Evolutionary conservation across 2,329 filamentous ascomycete genomes (phyloP), one percentile per base, ranked within the genome.

Genomic region (Talaromyces sp.): DNA sequence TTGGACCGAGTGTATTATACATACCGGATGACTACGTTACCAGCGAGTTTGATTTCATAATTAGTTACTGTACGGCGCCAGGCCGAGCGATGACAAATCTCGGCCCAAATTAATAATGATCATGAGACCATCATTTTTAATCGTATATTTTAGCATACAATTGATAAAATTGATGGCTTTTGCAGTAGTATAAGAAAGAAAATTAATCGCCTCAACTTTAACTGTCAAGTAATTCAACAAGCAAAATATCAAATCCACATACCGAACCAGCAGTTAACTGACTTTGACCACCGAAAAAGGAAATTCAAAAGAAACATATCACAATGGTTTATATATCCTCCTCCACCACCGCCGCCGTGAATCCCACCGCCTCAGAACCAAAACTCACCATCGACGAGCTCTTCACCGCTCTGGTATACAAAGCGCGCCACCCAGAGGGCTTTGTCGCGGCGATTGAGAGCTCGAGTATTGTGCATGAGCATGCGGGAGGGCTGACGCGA

Each of bases 401-500:
- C 62, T 81, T 78, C 77, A 67, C 70, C 5, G 79, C 78, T 14
- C 72, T 82, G 13, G 74, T 79, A 61, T 71, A 74, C 62, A 81
- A 81, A 67, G 76, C 80, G 63, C 75, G 76, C 4, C 70, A 72
- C 60, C 76, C 78, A 6, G 70, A 80, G 49, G 76, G 78, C 58
- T 82, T 81, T 63, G 77, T 81, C 0, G 72, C 76, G 0, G 71
- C 76, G 2, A 81, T 81, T 60, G 65, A 66, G 11, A 66, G 61
- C n/a, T 78, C 75, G 63, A 68, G 73, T 27, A 76, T 81, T 0
- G 51, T 80, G 0, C 64, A 69, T 17, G 79, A 80, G 43, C 69
- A 73, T 19, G 79, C 80, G 35, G 69, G 72, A 19, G 66, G 68
- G 9, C 69, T 77, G 10, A 69, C 67, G 54, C 64, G 79, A 6